A percentile compares a stretch with the other conserved stretches of the same genome.
These are phyloP conservation scores for Graphilbum sp. DNA, from an alignment of 2,329 filamentous ascomycete genomes.

Conservation along the genomic window DNA sequence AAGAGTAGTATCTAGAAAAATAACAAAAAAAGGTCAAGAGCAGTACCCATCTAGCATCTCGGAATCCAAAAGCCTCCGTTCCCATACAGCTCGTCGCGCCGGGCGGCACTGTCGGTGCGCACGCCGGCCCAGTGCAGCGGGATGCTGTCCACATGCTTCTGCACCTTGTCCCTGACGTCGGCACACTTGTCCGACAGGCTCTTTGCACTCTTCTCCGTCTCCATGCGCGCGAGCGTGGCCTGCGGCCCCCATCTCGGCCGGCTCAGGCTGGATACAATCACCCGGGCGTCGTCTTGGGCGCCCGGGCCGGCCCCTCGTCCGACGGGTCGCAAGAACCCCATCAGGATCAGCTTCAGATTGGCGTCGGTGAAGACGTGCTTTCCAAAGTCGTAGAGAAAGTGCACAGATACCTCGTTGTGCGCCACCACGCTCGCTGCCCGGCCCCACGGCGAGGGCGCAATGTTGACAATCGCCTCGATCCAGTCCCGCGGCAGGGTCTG, in stretches of 20 bases:
- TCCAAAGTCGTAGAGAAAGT: slow-evolving; percentile 36
- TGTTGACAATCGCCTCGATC: slow-evolving; percentile 41
- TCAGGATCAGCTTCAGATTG: slow-evolving; percentile 35
- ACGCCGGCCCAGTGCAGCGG: slow-evolving; percentile 44
- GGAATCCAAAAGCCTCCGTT: slow-evolving; percentile 32
- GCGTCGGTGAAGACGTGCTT: slow-evolving; percentile 22
- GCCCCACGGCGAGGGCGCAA: slow-evolving; percentile 32
- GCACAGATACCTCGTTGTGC: slow-evolving; percentile 24
- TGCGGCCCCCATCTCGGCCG: slow-evolving; percentile 28
- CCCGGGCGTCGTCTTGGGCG: slow-evolving; percentile 21
- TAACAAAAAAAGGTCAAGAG: no score
- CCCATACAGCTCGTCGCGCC: slow-evolving; percentile 32
- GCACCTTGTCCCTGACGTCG: slow-evolving; percentile 29
- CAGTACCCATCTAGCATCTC: slow-evolving; percentile 10
- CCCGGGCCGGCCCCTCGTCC: slow-evolving; percentile 6
- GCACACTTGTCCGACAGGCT: slow-evolving; percentile 28
- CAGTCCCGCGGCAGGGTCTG: slow-evolving; percentile 26
- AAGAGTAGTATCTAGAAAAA: no score
- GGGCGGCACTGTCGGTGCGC: slow-evolving; percentile 28
- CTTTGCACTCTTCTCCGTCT: slow-evolving; percentile 22
- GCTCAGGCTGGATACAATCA: slow-evolving; percentile 28
- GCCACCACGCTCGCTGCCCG: slow-evolving; percentile 20
- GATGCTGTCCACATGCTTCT: slow-evolving; percentile 38
- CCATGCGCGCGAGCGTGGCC: slow-evolving; percentile 20
- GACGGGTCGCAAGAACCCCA: slow-evolving; percentile 39